Evolutionary conservation across 2,329 filamentous ascomycete genomes (phyloP), one percentile per base, ranked within the genome.

Genomic region (Pseudogymnoascus sp.): DNA sequence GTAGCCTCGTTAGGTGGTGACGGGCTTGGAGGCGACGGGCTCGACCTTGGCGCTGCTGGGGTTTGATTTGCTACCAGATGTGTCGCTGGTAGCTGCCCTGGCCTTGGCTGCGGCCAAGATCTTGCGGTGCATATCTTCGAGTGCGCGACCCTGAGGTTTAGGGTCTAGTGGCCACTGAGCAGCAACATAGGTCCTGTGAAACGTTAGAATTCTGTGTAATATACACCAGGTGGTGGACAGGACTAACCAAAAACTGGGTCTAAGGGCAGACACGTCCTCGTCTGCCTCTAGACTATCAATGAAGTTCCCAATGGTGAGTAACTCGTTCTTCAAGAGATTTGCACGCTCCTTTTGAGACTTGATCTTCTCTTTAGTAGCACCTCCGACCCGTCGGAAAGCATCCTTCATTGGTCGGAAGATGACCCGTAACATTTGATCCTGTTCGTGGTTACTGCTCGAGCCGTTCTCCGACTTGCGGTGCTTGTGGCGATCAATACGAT

Each of bases 261-360:
- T 63, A 6, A 73, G 63, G 38, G 67, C 65, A 18, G 66, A 64
- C 6, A 65, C 65, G 59, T 69, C 66, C 59, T 61, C 47, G 14
- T 69, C 69, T 18, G 63, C 61, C 57, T 65, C 60, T 38, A 71
- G 62, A 38, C 74, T 74, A 58, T 81, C 79, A 64, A 87, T 81
- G 67, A 85, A 86, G 61, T 81, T 80, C 60, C 85, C 85, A 70
- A 88, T 84, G 4, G 78, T 78, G 41, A 85, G 76, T 37, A 88
- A 73, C 68, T 86, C 81, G 28, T 76, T 75, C 66, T 85, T 85
- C 68, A 87, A 81, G 43, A 85, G 79, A 67, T 77, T 79, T 20
- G 86, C 80, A 47, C 86, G 79, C 59, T 82, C 79, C 65, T 86
- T 84, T 67, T 82, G 81, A 28, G 81, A 83, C 60, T 83, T 83